Percentiles rank a stretch among this genome's conserved stretches.
These are phyloP conservation scores for Umbilicus rupestris DNA, from an alignment of 164 flowering plant species.

Conservation along the genomic window DNA sequence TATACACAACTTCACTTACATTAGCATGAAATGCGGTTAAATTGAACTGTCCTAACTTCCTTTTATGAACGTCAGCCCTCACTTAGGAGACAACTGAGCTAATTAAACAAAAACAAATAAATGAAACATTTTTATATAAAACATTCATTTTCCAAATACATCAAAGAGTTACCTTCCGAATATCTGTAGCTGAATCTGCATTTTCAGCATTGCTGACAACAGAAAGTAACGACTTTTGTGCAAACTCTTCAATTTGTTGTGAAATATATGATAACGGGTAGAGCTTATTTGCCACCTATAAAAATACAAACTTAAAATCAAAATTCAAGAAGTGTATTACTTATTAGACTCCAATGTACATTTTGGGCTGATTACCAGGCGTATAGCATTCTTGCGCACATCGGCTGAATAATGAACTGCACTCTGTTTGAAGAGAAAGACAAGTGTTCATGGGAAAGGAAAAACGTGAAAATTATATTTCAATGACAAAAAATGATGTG, in stretches of 20 bases:
- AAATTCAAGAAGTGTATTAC: conserved; percentile 1
- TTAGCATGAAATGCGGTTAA: background rate
- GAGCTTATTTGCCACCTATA: conserved; percentile 91
- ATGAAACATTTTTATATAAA: background rate
- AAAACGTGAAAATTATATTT: background rate
- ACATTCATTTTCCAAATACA: conserved; percentile 6
- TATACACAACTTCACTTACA: background rate
- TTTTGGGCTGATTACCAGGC: conserved; percentile 51
- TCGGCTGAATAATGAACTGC: conserved; percentile 85
- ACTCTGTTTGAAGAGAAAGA: conserved; percentile 41
- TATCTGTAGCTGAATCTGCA: conserved; percentile 24
- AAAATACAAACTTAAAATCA: conserved; percentile 12
- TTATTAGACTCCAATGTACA: conserved; percentile 11
- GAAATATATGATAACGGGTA: conserved; percentile 68
- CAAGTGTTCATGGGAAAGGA: conserved; percentile 12
- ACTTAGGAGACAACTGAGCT: background rate
- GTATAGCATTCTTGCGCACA: conserved; percentile 95
- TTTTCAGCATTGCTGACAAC: conserved; percentile 23
- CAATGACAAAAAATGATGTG: background rate
- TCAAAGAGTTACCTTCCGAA: conserved; percentile 12
- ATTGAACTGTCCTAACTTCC: too few species aligned
- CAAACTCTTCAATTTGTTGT: conserved; percentile 81
- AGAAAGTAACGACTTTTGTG: conserved; percentile 58
- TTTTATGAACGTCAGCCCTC: too few species aligned
- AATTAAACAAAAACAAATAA: too few species aligned